Evolutionary conservation across 2,329 filamentous ascomycete species (phyloP).

Genomic region (Pyrenophora tritici-repentis): DNA sequence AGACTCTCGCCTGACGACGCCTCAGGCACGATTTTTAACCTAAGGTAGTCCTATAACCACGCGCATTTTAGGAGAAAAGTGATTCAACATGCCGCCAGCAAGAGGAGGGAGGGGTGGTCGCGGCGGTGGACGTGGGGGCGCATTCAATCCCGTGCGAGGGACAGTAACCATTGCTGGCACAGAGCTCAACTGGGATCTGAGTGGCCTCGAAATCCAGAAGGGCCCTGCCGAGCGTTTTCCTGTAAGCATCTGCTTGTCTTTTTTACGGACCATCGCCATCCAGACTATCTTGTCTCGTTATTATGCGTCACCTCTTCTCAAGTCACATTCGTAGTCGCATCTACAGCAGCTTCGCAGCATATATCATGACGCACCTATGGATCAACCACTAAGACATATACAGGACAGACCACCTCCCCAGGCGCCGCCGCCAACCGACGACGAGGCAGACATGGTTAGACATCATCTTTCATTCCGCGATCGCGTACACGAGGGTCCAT

Average conservation of each 20-base stretch:
- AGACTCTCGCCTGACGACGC: constrained; percentile 4
- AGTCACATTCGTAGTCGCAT: too few species aligned
- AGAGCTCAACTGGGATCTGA: constrained; percentile 50
- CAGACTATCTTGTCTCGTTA: constrained; percentile 11
- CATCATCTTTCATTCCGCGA: constrained; percentile 59
- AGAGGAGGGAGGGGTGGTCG: constrained; percentile 42
- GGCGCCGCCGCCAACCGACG: constrained; percentile 47
- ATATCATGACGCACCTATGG: neutral
- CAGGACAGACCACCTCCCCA: constrained; percentile 44
- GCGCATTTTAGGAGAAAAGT: too few species aligned
- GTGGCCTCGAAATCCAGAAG: constrained; percentile 47
- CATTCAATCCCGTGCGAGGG: constrained; percentile 35
- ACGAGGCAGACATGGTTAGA: constrained; percentile 56
- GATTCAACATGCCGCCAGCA: constrained; percentile 26
- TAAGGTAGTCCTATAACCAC: too few species aligned
- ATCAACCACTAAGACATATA: constrained; percentile 25
- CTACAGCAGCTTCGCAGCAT: too few species aligned
- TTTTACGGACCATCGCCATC: constrained; percentile 1
- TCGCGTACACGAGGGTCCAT: constrained; percentile 62
- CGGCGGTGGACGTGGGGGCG: constrained; percentile 38
- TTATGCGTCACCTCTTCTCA: constrained; percentile 5
- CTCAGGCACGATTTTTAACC: neutral
- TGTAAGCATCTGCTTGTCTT: constrained; percentile 30
- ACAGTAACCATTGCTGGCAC: constrained; percentile 50
- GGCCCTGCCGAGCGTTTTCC: constrained; percentile 50